Conservation (phyloP, 75 land plant species). For the Adiantum capillusveneris region DNA sequence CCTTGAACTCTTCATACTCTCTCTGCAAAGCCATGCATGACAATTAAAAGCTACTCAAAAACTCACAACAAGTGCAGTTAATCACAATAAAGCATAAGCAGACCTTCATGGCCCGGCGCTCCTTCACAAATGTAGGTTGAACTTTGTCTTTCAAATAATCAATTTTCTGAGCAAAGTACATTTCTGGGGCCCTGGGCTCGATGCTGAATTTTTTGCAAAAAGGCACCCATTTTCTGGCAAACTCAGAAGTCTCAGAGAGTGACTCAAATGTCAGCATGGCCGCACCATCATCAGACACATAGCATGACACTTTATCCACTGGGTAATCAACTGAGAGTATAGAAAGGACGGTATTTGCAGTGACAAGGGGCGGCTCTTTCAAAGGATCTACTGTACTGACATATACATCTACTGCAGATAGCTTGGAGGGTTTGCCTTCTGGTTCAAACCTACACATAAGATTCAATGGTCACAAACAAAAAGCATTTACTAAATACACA, state of each 20-base stretch:
- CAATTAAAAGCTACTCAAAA: slow-evolving; percentile 11
- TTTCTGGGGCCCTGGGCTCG: slow-evolving; percentile 81
- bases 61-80: not conserved
- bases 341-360: slow-evolving; percentile 80
- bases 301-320: slow-evolving; percentile 68
- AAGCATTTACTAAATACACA: not conserved
- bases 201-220: slow-evolving; percentile 63
- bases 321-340: slow-evolving; percentile 72
- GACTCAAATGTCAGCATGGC: slow-evolving; percentile 71
- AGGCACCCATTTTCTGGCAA: slow-evolving; percentile 76
- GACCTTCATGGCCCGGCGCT: slow-evolving; percentile 75
- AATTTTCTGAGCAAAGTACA: slow-evolving; percentile 75
- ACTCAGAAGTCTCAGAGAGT: slow-evolving; percentile 69
- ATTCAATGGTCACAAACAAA: no score
- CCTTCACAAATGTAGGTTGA: slow-evolving; percentile 68
- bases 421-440: slow-evolving; percentile 44
- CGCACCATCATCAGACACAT: slow-evolving; percentile 84
- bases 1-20: slow-evolving; percentile 34
- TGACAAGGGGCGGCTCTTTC: slow-evolving; percentile 82
- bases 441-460: slow-evolving; percentile 38
- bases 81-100: not conserved
- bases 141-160: slow-evolving; percentile 83
- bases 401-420: slow-evolving; percentile 58
- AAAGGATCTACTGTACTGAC: slow-evolving; percentile 78
- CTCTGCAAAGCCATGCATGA: slow-evolving; percentile 17